Evolutionary conservation across 495 filamentous ascomycete genomes (phyloP).

Genomic region (Chaetomidium leptoderma): DNA sequence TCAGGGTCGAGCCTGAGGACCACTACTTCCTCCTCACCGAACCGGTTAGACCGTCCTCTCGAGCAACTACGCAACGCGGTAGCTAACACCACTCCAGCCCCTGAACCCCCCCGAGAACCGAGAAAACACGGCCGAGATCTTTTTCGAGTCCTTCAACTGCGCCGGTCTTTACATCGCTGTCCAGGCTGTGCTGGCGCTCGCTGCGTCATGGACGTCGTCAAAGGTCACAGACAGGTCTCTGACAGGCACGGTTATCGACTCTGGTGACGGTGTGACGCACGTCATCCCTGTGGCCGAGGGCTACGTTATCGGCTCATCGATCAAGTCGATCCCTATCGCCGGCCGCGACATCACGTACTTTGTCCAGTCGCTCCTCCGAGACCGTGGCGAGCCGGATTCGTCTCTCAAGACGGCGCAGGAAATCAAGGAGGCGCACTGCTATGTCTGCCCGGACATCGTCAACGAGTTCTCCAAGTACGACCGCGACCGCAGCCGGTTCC

Average conservation of each 20-base stretch:
- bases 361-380: slow-evolving; percentile 89
- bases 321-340: slow-evolving; percentile 97
- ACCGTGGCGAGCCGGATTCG: slow-evolving; percentile 93
- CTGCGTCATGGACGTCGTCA: slow-evolving; percentile 95
- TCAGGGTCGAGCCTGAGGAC: slow-evolving; percentile 95
- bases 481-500: slow-evolving; percentile 81
- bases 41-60: slow-evolving; percentile 56
- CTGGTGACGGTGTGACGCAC: slow-evolving; percentile 95
- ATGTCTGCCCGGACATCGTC: slow-evolving; percentile 96
- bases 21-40: slow-evolving; percentile 98
- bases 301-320: slow-evolving; percentile 97
- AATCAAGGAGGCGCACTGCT: slow-evolving; percentile 97
- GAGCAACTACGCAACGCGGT: neutral
- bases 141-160: slow-evolving; percentile 99
- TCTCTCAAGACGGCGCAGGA: slow-evolving; percentile 95
- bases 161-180: slow-evolving; percentile 98
- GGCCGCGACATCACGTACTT: slow-evolving; percentile 98
- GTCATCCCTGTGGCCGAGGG: slow-evolving; percentile 98
- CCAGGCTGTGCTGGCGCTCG: slow-evolving; percentile 92
- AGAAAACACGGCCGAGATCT: slow-evolving; percentile 98
- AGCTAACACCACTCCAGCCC: slow-evolving; percentile 55
- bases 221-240: slow-evolving; percentile 97
- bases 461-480: slow-evolving; percentile 95
- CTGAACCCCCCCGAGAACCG: slow-evolving; percentile 97
- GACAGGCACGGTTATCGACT: slow-evolving; percentile 96